A percentile compares a stretch with the other conserved stretches of the same genome.
Conservation (phyloP, 2,329 filamentous ascomycete genomes). For the Cercospora brassicicola region DNA sequence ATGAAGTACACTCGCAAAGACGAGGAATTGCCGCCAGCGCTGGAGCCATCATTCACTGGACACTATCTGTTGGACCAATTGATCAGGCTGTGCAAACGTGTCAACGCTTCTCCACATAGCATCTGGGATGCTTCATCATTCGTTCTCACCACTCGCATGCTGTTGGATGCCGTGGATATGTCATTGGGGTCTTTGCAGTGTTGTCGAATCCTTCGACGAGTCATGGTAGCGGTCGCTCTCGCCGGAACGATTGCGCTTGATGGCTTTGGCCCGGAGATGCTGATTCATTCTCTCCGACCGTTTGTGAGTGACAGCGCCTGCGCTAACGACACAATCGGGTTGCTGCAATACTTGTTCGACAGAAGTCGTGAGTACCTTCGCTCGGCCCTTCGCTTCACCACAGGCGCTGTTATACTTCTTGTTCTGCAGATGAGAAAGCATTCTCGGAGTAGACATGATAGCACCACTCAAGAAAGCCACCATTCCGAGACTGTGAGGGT, state of each 20-base stretch:
- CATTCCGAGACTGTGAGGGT: slow-evolving; percentile 74
- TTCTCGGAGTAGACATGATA: slow-evolving; percentile 48
- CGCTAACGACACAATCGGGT: slow-evolving; percentile 83
- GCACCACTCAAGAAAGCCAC: slow-evolving; percentile 81
- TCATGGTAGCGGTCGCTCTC: slow-evolving; percentile 76
- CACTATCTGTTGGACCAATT: slow-evolving; percentile 75
- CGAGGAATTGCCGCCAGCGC: slow-evolving; percentile 67
- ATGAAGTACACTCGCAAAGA: slow-evolving; percentile 66
- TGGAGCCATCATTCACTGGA: slow-evolving; percentile 83
- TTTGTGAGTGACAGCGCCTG: slow-evolving; percentile 83
- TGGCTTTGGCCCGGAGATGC: slow-evolving; percentile 86
- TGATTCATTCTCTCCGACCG: slow-evolving; percentile 74
- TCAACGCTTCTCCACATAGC: slow-evolving; percentile 60
- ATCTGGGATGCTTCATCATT: slow-evolving; percentile 35
- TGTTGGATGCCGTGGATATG: slow-evolving; percentile 78
- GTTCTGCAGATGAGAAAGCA: slow-evolving; percentile 70
- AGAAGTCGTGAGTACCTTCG: slow-evolving; percentile 65
- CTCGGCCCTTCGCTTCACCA: slow-evolving; percentile 69
- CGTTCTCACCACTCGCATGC: slow-evolving; percentile 58
- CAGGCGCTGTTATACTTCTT: slow-evolving; percentile 76
- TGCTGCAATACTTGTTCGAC: slow-evolving; percentile 79
- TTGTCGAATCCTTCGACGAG: slow-evolving; percentile 80
- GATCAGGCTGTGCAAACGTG: slow-evolving; percentile 72
- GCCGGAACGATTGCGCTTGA: slow-evolving; percentile 70
- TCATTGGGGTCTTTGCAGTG: slow-evolving; percentile 84